These are phyloP conservation scores for Diaporthe velutina DNA, from an alignment of 2,329 filamentous ascomycete genomes.

Conservation along the genomic window DNA sequence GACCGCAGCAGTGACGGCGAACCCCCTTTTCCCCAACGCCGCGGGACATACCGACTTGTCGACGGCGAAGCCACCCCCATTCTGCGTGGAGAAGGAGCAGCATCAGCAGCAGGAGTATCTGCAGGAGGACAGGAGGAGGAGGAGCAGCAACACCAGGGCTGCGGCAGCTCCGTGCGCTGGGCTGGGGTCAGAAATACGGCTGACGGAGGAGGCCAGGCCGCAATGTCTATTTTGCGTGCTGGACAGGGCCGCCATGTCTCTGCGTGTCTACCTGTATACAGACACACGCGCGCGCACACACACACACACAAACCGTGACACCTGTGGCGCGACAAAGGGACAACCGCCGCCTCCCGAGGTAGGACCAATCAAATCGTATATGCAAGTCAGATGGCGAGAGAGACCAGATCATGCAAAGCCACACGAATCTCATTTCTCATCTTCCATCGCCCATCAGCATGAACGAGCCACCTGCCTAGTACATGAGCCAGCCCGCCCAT, in stretches of 20 bases:
- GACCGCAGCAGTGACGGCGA: background rate
- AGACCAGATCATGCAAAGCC: slow-evolving; percentile 29
- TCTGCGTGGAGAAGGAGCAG: slow-evolving; percentile 6
- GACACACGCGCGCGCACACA: background rate
- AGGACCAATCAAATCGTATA: slow-evolving; percentile 26
- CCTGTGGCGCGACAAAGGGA: slow-evolving; percentile 15
- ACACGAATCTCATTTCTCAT: slow-evolving; percentile 15
- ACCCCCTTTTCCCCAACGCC: background rate
- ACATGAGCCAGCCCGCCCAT: slow-evolving; percentile 9
- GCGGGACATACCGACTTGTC: slow-evolving; percentile 2
- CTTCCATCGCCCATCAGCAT: slow-evolving; percentile 7
- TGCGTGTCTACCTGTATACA: background rate
- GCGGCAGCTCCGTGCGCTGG: slow-evolving; percentile 4
- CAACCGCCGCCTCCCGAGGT: slow-evolving; percentile 13
- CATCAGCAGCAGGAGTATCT: background rate
- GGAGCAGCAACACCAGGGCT: background rate
- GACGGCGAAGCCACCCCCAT: slow-evolving; percentile 14
- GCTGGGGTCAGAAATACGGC: slow-evolving; percentile 13
- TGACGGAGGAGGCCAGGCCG: slow-evolving; percentile 26
- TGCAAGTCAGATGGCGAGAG: slow-evolving; percentile 25
- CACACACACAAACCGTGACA: background rate
- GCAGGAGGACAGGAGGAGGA: background rate
- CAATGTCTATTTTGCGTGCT: background rate
- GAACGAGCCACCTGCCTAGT: slow-evolving; percentile 25
- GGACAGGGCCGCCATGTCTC: slow-evolving; percentile 7